A percentile compares a stretch with the other conserved stretches of the same genome.
Conservation (phyloP, 148 eudicot species). For the Nyssa sinensis region DNA sequence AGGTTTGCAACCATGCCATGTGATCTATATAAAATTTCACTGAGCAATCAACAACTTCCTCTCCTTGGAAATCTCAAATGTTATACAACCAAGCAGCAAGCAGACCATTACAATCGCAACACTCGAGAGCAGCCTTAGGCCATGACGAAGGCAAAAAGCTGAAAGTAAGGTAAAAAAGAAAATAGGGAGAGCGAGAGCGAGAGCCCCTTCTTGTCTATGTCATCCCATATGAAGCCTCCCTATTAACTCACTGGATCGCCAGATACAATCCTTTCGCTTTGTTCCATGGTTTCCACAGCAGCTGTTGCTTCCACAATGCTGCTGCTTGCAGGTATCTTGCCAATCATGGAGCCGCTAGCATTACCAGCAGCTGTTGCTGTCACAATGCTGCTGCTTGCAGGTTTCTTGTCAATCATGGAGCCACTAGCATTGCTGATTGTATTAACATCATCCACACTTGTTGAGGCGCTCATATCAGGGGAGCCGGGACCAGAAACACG, state of each 20-base stretch:
- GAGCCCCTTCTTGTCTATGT: background rate
- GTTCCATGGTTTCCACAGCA: slow-evolving; percentile 26
- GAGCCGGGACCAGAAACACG: slow-evolving; percentile 26
- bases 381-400: slow-evolving; percentile 21
- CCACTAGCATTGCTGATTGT: slow-evolving; percentile 20
- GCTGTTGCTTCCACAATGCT: slow-evolving; percentile 25
- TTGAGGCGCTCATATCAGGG: slow-evolving; percentile 28
- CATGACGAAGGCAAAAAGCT: background rate
- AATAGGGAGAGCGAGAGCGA: background rate
- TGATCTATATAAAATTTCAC: no score
- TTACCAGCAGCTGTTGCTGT: slow-evolving; percentile 25
- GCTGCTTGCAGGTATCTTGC: slow-evolving; percentile 15
- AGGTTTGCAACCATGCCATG: no score
- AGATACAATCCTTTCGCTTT: slow-evolving; percentile 13
- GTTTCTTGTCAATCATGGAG: slow-evolving; percentile 21
- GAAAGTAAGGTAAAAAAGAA: background rate
- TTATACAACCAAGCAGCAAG: background rate
- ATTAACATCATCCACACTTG: slow-evolving; percentile 24
- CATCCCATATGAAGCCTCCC: background rate
- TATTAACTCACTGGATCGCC: slow-evolving; percentile 7
- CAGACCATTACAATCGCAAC: background rate
- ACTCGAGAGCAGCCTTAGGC: background rate
- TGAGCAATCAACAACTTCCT: background rate
- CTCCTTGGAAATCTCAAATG: background rate
- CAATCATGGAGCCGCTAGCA: slow-evolving; percentile 26